These are phyloP conservation scores for Lasiodiplodia hormozganensis DNA, from an alignment of 2,329 filamentous ascomycete genomes.

Conservation along the genomic window DNA sequence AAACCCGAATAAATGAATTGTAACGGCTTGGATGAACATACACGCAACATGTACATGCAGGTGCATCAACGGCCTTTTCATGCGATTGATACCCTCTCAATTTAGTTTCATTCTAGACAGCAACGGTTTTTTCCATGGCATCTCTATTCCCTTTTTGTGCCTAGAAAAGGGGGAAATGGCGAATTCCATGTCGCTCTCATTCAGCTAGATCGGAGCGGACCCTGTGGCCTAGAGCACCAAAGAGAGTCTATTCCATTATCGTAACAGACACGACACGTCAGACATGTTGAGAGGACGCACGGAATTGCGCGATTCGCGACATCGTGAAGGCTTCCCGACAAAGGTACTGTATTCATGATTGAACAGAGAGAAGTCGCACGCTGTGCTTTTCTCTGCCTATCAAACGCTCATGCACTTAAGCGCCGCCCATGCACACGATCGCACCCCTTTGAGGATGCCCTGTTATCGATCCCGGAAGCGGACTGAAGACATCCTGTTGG, in stretches of 20 bases:
- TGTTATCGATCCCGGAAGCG: neutral
- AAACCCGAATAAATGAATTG: constrained; percentile 18
- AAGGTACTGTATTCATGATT: neutral
- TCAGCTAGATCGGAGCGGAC: neutral
- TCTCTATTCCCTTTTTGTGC: neutral
- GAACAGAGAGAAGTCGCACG: neutral
- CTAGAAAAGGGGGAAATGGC: neutral
- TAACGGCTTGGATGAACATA: neutral
- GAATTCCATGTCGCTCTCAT: neutral
- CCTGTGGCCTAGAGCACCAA: no score
- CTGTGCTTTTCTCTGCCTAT: constrained; percentile 1
- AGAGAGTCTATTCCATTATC: neutral
- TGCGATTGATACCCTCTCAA: neutral
- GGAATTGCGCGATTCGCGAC: constrained; percentile 1
- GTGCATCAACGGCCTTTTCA: neutral
- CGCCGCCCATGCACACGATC: neutral
- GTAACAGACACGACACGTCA: neutral
- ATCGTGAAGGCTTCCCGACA: neutral
- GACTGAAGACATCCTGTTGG: neutral
- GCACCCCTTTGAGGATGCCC: neutral
- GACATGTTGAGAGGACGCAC: neutral
- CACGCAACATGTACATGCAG: neutral
- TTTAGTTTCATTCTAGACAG: neutral
- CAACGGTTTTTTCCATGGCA: neutral
- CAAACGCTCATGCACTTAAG: neutral